These are phyloP conservation scores for Aspergillus biplanus DNA, from an alignment of 495 filamentous ascomycete species.

Conservation along the genomic window DNA sequence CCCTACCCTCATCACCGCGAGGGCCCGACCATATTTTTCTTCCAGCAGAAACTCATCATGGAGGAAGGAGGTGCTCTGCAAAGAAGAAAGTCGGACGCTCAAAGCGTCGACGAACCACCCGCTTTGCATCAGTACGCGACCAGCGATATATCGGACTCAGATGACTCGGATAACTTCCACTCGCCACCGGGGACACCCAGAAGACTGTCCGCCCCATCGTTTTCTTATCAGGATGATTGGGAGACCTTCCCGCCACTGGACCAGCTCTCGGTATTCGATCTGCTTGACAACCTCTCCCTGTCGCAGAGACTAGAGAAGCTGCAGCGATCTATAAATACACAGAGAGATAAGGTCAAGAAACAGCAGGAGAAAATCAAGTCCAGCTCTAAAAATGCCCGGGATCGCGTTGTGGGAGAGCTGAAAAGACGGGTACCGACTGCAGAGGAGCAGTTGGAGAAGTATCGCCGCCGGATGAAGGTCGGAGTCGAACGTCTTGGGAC, in stretches of 20 bases:
- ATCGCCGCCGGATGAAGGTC: slow-evolving; percentile 80
- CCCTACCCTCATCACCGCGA: slow-evolving; percentile 41
- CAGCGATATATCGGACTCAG: slow-evolving; percentile 33
- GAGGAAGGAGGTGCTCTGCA: slow-evolving; percentile 34
- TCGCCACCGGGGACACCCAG: slow-evolving; percentile 42
- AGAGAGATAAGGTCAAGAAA: slow-evolving; percentile 81
- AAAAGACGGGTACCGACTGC: slow-evolving; percentile 77
- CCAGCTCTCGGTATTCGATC: slow-evolving; percentile 85
- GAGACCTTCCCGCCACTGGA: slow-evolving; percentile 88
- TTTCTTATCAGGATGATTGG: slow-evolving; percentile 88
- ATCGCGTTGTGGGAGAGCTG: slow-evolving; percentile 87
- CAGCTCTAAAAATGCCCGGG: slow-evolving; percentile 58
- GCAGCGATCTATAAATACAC: slow-evolving; percentile 75
- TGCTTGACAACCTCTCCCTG: slow-evolving; percentile 91
- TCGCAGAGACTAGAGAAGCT: slow-evolving; percentile 87
- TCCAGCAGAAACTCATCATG: slow-evolving; percentile 51
- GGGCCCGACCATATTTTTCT: slow-evolving; percentile 48
- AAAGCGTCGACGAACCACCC: slow-evolving; percentile 31
- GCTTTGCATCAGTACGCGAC: slow-evolving; percentile 29
- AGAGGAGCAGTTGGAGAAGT: slow-evolving; percentile 91
- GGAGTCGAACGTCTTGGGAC: slow-evolving; percentile 85
- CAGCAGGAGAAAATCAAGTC: slow-evolving; percentile 76
- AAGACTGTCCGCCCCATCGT: slow-evolving; percentile 70
- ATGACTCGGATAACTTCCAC: slow-evolving; percentile 37
- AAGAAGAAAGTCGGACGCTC: slow-evolving; percentile 32